A percentile compares a stretch with the other conserved stretches of the same genome.
Conservation (phyloP, 2,329 filamentous ascomycete genomes). For the Geoglossum cookeanum region DNA sequence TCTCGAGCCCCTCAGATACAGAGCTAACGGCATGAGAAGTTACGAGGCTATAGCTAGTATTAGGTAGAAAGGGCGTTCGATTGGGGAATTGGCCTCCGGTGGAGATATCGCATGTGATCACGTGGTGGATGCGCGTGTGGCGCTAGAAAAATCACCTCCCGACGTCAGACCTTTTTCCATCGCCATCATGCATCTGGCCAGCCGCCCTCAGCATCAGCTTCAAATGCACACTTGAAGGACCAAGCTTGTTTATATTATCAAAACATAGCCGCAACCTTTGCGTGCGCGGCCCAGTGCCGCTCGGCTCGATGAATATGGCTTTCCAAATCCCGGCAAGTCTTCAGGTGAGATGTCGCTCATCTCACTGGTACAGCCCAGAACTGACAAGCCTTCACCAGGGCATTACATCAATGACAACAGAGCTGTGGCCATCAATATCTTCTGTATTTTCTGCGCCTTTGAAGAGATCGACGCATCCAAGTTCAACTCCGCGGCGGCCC, state of each 20-base stretch:
- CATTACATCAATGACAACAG: conserved; percentile 11
- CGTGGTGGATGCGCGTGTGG: not conserved
- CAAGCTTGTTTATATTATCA: not conserved
- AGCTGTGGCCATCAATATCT: conserved; percentile 23
- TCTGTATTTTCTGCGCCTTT: conserved; percentile 19
- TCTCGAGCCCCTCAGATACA: too few species aligned
- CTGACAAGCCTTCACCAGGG: not conserved
- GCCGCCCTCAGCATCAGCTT: not conserved
- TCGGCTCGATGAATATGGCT: conserved; percentile 5
- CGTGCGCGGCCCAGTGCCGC: conserved; percentile 1
- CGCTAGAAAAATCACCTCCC: not conserved
- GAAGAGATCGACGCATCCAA: conserved; percentile 9
- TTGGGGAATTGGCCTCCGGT: too few species aligned
- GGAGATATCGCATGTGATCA: not conserved
- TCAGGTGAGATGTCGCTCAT: conserved; percentile 3
- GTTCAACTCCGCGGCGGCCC: not conserved
- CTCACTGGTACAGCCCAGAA: not conserved
- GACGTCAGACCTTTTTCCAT: not conserved
- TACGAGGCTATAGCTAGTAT: not conserved
- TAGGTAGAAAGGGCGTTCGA: too few species aligned
- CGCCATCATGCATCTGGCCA: not conserved
- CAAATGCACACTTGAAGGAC: not conserved
- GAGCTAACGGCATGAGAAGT: too few species aligned
- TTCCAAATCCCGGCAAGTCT: conserved; percentile 6
- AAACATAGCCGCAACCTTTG: not conserved